phyloP scores from a whole-genome alignment of 2,329 filamentous ascomycete genomes.

The Aciculosporium take region DNA sequence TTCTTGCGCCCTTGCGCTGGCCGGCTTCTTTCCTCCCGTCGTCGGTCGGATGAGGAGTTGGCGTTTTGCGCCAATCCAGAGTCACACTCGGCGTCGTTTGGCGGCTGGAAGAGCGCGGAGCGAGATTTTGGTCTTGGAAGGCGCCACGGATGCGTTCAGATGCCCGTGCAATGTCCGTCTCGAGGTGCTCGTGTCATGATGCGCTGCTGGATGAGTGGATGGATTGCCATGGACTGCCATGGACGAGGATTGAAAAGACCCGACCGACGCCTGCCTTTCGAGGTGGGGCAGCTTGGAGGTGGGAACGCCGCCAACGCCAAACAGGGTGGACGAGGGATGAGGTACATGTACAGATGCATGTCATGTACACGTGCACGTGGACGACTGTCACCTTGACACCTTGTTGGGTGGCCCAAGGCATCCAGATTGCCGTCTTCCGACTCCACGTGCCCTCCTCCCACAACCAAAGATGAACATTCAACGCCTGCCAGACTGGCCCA shows the following conservation, averaged over 20 bases:
- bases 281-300: no score
- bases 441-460: no score
- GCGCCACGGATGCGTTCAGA: background rate
- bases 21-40: background rate
- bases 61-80: background rate
- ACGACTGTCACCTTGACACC: no score
- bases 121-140: background rate
- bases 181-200: slow-evolving; percentile 1
- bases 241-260: background rate
- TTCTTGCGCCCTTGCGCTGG: background rate
- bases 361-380: no score
- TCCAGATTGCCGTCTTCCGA: background rate
- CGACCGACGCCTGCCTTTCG: background rate
- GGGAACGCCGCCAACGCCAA: no score
- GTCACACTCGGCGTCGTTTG: background rate
- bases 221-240: no score
- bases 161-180: background rate
- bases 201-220: background rate
- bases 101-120: background rate
- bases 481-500: no score
- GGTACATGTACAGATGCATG: no score
- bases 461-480: no score
- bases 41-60: background rate
- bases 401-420: no score
- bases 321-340: no score